phyloP scores from a whole-genome alignment of 257 asterid genomes.

The Voacanga thouarsii region DNA sequence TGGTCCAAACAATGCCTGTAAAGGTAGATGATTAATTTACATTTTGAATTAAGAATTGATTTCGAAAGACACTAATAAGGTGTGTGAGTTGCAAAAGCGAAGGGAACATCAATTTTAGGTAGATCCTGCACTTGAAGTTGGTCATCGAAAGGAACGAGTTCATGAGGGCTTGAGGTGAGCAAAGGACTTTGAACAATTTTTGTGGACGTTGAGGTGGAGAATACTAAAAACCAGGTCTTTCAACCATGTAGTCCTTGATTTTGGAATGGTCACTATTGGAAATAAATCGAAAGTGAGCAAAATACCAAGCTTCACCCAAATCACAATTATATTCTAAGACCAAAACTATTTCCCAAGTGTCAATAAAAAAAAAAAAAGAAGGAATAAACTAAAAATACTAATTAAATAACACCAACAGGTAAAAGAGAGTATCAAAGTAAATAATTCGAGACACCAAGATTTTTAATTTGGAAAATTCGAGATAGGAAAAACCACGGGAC shows the following conservation, averaged over 20 bases:
- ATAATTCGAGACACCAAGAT: too few relatives aligned
- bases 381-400: too few relatives aligned
- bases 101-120: neutral
- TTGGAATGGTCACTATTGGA: conserved; percentile 10
- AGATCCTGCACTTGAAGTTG: too few relatives aligned
- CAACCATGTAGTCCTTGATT: conserved; percentile 21
- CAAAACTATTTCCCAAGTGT: too few relatives aligned
- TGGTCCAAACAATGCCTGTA: neutral
- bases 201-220: neutral
- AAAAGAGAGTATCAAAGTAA: too few relatives aligned
- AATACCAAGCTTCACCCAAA: too few relatives aligned
- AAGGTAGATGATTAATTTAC: neutral
- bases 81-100: neutral
- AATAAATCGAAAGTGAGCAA: too few relatives aligned
- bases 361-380: too few relatives aligned
- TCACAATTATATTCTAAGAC: too few relatives aligned
- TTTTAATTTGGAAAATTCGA: too few relatives aligned
- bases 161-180: neutral
- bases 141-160: neutral
- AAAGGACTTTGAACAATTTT: neutral
- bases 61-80: neutral
- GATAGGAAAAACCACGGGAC: too few relatives aligned
- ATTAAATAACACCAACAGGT: too few relatives aligned
- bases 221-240: conserved; percentile 14
- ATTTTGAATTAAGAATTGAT: neutral